phyloP scores from a whole-genome alignment of 331 rosid genomes.

The Quercus phellos region DNA sequence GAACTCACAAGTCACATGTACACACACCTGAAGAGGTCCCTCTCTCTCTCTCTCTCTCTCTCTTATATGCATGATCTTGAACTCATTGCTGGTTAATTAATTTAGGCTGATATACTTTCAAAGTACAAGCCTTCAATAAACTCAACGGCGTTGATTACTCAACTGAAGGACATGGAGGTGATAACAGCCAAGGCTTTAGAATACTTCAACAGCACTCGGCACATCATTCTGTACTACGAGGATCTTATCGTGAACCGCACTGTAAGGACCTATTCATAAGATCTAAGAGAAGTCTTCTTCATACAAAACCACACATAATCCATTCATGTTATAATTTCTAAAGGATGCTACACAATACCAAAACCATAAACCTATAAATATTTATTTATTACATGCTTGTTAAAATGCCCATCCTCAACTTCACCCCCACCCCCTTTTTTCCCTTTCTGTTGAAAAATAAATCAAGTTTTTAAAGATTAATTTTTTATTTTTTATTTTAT shows the following conservation, averaged over 20 bases:
- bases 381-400: too few species aligned
- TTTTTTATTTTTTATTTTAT: too few species aligned
- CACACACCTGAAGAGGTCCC: conserved; percentile 83
- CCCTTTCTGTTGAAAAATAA: too few species aligned
- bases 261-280: conserved; percentile 40
- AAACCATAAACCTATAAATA: too few species aligned
- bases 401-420: too few species aligned
- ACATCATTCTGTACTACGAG: conserved; percentile 73
- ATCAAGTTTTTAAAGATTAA: too few species aligned
- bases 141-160: conserved; percentile 47
- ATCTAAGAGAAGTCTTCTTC: too few species aligned
- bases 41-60: conserved; percentile 7
- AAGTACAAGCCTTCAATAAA: conserved; percentile 77
- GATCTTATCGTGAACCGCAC: conserved; percentile 65
- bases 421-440: too few species aligned
- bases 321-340: neutral
- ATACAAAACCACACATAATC: too few species aligned
- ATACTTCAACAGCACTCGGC: conserved; percentile 74
- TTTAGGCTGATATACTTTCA: conserved; percentile 80
- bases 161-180: conserved; percentile 67
- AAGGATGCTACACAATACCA: neutral
- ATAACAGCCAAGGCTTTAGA: conserved; percentile 53
- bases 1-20: conserved; percentile 92
- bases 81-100: conserved; percentile 12
- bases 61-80: neutral